A percentile compares a stretch with the other conserved stretches of the same genome.
These are phyloP conservation scores for Vigna trinervia DNA, from an alignment of 306 rosid species.

Conservation along the genomic window DNA sequence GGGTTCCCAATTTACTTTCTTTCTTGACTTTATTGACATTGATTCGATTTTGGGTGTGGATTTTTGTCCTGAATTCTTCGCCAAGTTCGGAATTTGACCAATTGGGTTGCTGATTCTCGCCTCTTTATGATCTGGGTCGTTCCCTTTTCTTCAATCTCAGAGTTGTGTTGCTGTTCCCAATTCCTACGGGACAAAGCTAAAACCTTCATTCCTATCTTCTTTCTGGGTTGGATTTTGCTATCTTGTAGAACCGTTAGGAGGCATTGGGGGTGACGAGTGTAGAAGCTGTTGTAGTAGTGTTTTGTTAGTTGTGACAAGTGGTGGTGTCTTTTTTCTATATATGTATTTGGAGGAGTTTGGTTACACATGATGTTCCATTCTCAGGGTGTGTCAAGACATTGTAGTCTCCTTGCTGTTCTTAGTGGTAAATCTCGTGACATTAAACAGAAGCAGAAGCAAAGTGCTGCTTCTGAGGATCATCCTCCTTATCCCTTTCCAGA, in stretches of 20 bases:
- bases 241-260: slow-evolving; percentile 21
- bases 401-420: slow-evolving; percentile 57
- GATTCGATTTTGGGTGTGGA: slow-evolving; percentile 44
- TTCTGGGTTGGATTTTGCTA: slow-evolving; percentile 35
- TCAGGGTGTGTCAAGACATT: slow-evolving; percentile 52
- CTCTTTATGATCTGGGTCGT: slow-evolving; percentile 42
- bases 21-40: slow-evolving; percentile 35
- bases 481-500: slow-evolving; percentile 50
- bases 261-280: slow-evolving; percentile 36
- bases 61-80: slow-evolving; percentile 39
- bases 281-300: slow-evolving; percentile 13
- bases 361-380: slow-evolving; percentile 56
- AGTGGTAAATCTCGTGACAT: slow-evolving; percentile 52
- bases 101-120: slow-evolving; percentile 41
- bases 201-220: slow-evolving; percentile 20
- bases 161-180: slow-evolving; percentile 34
- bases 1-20: slow-evolving; percentile 48
- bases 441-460: slow-evolving; percentile 49
- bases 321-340: slow-evolving; percentile 3
- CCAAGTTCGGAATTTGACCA: slow-evolving; percentile 27
- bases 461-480: slow-evolving; percentile 42
- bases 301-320: slow-evolving; percentile 26
- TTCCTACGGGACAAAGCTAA: slow-evolving; percentile 10
- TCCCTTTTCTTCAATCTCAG: slow-evolving; percentile 42
- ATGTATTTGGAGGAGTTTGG: slow-evolving; percentile 45